Base-by-base conservation (phyloP, 306 rosid genomes). In the Psophocarpus tetragonolobus region DNA sequence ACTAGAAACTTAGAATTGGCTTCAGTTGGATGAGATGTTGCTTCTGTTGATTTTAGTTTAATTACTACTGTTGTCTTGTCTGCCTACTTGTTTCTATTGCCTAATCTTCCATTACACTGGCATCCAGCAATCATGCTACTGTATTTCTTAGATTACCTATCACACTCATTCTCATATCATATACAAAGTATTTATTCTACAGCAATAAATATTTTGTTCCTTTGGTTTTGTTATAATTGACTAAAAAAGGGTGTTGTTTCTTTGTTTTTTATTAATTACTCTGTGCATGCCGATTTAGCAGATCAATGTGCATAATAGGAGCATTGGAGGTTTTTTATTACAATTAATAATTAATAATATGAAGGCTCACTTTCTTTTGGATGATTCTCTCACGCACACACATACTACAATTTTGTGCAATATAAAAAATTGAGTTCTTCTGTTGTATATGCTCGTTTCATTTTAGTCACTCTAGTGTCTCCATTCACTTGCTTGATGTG, bases 341-440 rank as follows among this genome's bases (percentile, higher is more conserved):
- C n/a, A n/a, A n/a, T n/a, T 54, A 21, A 41, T 65, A 35, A 63
- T 71, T 30, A 29, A 15, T 27, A 13, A 21, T 73, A 14, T 30
- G 77, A 75, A 75, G 47, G 47, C 39, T 51, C 78, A 27, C 74
- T 39, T 70, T 69, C 51, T 30, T 64, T 71, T 76, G 57, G 63
- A 53, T 51, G 3, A 17, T 44, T 75, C 12, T 54, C 45, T 42
- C 30, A 23, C 53, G 36, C 30, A 17, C 41, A 38, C 67, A 23
- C 29, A 3, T 1, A 10, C n/a, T 72, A 75, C 5, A 35, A 26
- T 15, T 75, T 32, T 30, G 9, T 2, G 26, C 77, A 75, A 33
- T 1, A 62, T 61, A 14, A 50, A 39, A 27, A 29, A 69, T 69
- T 3, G 27, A 36, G 26, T 48, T 56, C 44, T 75, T 81, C 17